These are phyloP conservation scores for Boletus semigastroideus DNA, from an alignment of 1,284 basidiomycete genomes.

Conservation along the genomic window DNA sequence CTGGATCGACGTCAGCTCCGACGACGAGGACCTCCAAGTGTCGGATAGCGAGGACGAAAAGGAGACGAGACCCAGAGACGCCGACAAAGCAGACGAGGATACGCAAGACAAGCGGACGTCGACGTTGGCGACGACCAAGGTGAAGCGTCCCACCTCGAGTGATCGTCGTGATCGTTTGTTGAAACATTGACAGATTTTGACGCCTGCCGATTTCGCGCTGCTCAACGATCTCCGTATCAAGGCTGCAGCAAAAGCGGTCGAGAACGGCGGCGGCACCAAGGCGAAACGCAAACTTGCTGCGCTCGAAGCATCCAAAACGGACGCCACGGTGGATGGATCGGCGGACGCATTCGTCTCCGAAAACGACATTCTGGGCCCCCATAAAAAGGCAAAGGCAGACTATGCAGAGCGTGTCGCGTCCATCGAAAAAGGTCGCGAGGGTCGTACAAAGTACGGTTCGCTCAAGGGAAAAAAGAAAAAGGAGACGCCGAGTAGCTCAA, in stretches of 20 bases:
- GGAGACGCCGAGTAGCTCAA: slow-evolving; percentile 75
- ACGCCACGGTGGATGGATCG: slow-evolving; percentile 42
- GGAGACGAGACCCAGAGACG: slow-evolving; percentile 40
- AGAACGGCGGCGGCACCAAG: slow-evolving; percentile 69
- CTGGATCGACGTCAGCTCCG: slow-evolving; percentile 87
- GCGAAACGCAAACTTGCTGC: slow-evolving; percentile 87
- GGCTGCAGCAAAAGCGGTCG: slow-evolving; percentile 74
- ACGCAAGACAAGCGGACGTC: slow-evolving; percentile 44
- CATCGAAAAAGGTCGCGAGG: slow-evolving; percentile 92
- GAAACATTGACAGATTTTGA: slow-evolving; percentile 72
- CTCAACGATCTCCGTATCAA: slow-evolving; percentile 88
- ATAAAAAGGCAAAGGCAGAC: slow-evolving; percentile 92
- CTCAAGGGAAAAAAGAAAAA: slow-evolving; percentile 88
- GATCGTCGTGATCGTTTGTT: neutral
- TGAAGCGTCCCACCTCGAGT: slow-evolving; percentile 19
- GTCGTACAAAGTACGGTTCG: slow-evolving; percentile 92
- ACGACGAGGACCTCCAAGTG: slow-evolving; percentile 70
- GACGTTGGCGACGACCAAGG: slow-evolving; percentile 79
- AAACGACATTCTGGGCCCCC: slow-evolving; percentile 88
- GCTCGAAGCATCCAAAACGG: slow-evolving; percentile 70
- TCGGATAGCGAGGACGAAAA: slow-evolving; percentile 86
- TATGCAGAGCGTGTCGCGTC: slow-evolving; percentile 95
- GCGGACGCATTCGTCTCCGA: slow-evolving; percentile 82
- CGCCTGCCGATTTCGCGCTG: slow-evolving; percentile 95
- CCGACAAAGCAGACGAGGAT: slow-evolving; percentile 32